A percentile compares a stretch with the other conserved stretches of the same genome.
phyloP scores from a whole-genome alignment of 129 eudicot genomes.

The Mikania micrantha region DNA sequence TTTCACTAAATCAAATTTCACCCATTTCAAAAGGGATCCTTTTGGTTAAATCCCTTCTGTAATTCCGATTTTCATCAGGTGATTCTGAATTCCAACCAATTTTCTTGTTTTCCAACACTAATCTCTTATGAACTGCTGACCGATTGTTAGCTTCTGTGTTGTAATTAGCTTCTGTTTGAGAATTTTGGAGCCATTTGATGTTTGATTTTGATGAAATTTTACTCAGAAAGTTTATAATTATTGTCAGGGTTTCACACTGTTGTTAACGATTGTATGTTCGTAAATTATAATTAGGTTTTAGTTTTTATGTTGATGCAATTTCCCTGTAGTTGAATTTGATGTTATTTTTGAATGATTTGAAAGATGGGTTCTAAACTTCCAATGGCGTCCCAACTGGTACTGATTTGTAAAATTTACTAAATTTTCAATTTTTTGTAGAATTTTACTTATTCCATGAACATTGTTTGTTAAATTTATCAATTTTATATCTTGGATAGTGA shows the following conservation, averaged over 20 bases:
- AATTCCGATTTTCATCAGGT: slow-evolving; percentile 9
- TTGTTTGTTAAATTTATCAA: neutral
- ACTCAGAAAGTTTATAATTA: neutral
- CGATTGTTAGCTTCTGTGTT: neutral
- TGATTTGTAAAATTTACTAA: no score
- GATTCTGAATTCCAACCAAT: neutral
- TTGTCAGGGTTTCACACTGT: neutral
- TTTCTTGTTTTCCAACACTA: neutral
- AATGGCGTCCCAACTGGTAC: no score
- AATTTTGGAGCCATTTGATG: slow-evolving; percentile 11
- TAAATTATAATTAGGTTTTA: neutral
- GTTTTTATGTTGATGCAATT: neutral
- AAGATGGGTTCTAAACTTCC: no score
- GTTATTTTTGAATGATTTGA: neutral
- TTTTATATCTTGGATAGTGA: neutral
- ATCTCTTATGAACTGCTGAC: neutral
- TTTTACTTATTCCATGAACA: neutral
- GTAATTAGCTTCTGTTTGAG: neutral
- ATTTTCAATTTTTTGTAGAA: no score
- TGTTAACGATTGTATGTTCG: neutral
- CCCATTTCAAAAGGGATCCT: neutral
- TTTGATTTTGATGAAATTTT: slow-evolving; percentile 5
- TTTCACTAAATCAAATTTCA: neutral
- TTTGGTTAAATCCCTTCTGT: neutral
- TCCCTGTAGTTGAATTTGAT: neutral